These are phyloP conservation scores for Acer campestre DNA, from an alignment of 345 rosid genomes.

Conservation along the genomic window DNA sequence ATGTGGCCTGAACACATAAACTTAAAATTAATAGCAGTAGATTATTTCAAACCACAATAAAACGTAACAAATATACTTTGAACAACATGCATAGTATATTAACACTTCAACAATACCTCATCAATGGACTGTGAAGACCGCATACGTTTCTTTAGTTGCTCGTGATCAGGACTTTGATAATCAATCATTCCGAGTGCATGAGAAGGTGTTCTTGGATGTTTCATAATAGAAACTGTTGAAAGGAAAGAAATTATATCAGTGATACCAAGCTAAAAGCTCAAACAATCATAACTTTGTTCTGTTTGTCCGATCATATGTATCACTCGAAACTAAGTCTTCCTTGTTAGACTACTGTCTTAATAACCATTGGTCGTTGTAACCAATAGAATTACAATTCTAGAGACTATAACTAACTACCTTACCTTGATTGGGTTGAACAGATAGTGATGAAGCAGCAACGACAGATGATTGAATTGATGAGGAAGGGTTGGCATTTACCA, in stretches of 20 bases:
- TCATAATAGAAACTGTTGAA: constrained; percentile 44
- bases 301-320: background rate
- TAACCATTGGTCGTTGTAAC: background rate
- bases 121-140: constrained; percentile 61
- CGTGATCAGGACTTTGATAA: constrained; percentile 60
- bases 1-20: constrained; percentile 47
- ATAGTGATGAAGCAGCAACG: constrained; percentile 55
- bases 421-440: constrained; percentile 67
- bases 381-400: background rate
- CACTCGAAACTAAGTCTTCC: background rate
- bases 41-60: constrained; percentile 4
- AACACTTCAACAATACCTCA: constrained; percentile 45
- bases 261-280: constrained; percentile 4
- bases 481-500: constrained; percentile 71
- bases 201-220: constrained; percentile 60
- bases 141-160: constrained; percentile 62
- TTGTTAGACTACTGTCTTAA: background rate
- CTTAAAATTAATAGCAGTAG: constrained; percentile 5
- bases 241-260: constrained; percentile 10
- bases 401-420: constrained; percentile 10
- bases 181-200: constrained; percentile 52
- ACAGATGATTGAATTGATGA: constrained; percentile 75
- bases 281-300: background rate
- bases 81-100: background rate
- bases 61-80: constrained; percentile 11